Evolutionary conservation across 208 protist species (phyloP).

Genomic region (Leishmania tropica): DNA sequence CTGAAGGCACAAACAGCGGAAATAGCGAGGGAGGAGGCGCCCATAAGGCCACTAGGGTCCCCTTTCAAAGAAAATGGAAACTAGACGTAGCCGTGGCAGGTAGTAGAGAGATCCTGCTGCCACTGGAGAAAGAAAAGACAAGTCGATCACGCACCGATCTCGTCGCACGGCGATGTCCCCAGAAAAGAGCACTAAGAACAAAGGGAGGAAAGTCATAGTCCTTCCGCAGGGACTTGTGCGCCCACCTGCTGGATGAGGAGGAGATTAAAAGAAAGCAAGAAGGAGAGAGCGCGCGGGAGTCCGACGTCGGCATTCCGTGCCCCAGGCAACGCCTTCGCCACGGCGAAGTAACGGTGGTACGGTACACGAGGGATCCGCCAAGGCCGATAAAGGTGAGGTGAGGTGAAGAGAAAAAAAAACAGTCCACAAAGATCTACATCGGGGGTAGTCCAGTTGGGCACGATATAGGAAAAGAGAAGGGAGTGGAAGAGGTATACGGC

Average conservation of each 20-base stretch:
- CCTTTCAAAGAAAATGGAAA: not conserved
- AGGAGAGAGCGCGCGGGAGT: not conserved
- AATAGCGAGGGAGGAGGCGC: constrained; percentile 2
- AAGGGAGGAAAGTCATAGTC: not conserved
- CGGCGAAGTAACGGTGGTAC: not conserved
- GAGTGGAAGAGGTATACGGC: not conserved
- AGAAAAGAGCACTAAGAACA: not conserved
- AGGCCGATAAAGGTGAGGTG: not conserved
- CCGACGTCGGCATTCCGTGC: not conserved
- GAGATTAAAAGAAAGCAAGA: not conserved
- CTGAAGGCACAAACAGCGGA: not conserved
- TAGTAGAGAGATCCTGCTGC: not conserved
- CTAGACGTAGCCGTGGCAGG: not conserved
- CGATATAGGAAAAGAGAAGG: constrained; percentile 10
- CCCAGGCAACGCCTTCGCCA: not conserved
- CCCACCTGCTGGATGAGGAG: not conserved
- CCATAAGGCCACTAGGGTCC: not conserved
- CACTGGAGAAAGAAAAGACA: not conserved
- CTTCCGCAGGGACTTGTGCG: not conserved
- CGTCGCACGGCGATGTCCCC: not conserved
- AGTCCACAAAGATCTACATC: not conserved
- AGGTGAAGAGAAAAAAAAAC: constrained; percentile 5
- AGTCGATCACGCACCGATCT: not conserved
- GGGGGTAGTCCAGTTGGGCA: not conserved
- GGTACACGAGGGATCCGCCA: not conserved